A percentile compares a stretch with the other conserved stretches of the same genome.
phyloP scores from a whole-genome alignment of 2,329 filamentous ascomycete species.

The Albifimbria verrucaria region DNA sequence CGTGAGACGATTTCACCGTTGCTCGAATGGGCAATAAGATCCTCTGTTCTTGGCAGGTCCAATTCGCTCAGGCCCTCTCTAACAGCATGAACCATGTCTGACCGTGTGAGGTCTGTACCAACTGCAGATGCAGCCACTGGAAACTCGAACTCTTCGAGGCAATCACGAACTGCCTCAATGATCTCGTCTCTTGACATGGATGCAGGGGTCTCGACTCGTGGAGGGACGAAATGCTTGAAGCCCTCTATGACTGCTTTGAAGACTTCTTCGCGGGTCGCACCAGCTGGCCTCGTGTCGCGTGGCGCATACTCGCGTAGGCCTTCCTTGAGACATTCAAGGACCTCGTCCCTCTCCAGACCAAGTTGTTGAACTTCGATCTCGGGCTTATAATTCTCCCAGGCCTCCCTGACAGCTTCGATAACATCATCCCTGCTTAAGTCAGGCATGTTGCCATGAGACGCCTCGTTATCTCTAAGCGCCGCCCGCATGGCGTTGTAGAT shows the following conservation, averaged over 20 bases:
- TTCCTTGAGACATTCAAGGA: constrained; percentile 81
- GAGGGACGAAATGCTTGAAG: constrained; percentile 75
- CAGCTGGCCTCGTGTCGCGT: constrained; percentile 47
- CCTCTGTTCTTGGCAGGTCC: constrained; percentile 39
- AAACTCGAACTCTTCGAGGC: constrained; percentile 80
- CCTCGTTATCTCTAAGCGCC: constrained; percentile 63
- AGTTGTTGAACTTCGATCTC: constrained; percentile 89
- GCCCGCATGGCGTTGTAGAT: constrained; percentile 82
- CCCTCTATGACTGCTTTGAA: constrained; percentile 83
- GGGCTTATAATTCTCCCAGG: constrained; percentile 92
- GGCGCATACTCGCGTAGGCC: constrained; percentile 74
- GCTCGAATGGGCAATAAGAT: constrained; percentile 38
- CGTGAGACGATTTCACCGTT: constrained; percentile 51
- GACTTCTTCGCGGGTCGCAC: constrained; percentile 78
- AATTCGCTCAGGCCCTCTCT: constrained; percentile 55
- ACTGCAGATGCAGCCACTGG: constrained; percentile 57
- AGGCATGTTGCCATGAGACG: constrained; percentile 32
- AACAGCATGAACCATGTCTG: constrained; percentile 63
- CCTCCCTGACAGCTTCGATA: constrained; percentile 80
- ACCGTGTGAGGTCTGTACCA: constrained; percentile 51
- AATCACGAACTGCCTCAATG: constrained; percentile 78
- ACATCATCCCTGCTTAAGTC: constrained; percentile 75
- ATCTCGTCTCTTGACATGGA: constrained; percentile 78
- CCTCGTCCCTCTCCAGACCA: constrained; percentile 85
- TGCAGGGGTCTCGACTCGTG: constrained; percentile 66